Evolutionary conservation across 2,329 filamentous ascomycete genomes (phyloP), one percentile per base, ranked within the genome.

Genomic region (Pestalotiopsis sp.): DNA sequence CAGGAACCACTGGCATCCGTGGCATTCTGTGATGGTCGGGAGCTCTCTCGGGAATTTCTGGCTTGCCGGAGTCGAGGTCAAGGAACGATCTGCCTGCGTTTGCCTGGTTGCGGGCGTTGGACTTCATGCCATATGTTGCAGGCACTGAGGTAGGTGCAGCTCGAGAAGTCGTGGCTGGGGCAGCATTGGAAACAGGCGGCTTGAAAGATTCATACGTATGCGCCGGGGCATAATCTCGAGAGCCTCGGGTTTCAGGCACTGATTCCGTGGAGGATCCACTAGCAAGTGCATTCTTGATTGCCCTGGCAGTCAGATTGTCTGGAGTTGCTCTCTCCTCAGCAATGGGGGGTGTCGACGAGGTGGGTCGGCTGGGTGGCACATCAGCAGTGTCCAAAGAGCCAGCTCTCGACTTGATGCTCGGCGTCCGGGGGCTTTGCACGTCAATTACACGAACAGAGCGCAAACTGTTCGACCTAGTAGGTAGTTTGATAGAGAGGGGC

Each of bases 391-490:
- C 86, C 1, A 83, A 72, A 0, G 86, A 89, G 36, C 81, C 83
- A 59, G 82, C 79, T 49, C 84, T 83, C n/a, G 87, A 87, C 57
- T 80, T 80, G 11, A 78, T 74, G 14, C 77, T 78, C 13, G 86
- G 85, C 71, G 85, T 88, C 71, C 84, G 85, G 23, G 85, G 85
- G 12, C 82, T 82, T 9, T 83, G 73, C 4, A 90, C 87, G 45
- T 90, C 87, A 31, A 90, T 86, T 45, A 90, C 80, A n/a, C 88
- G 85, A 45, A 86, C 84, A 3, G 87, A 89, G 70, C 84, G 84
- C 20, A 88, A 81, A 72, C 86, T 89, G 2, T 85, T 79, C 4
- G 84, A 81, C 59, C 83, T 78, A n/a, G 77, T 77, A 73, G 75
- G 84, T 73, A 79, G 76, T 71, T 52, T 38, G n/a, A 81, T 79